Evolutionary conservation across 2,329 filamentous ascomycete genomes (phyloP).

Genomic region (Fusarium coffeatum): DNA sequence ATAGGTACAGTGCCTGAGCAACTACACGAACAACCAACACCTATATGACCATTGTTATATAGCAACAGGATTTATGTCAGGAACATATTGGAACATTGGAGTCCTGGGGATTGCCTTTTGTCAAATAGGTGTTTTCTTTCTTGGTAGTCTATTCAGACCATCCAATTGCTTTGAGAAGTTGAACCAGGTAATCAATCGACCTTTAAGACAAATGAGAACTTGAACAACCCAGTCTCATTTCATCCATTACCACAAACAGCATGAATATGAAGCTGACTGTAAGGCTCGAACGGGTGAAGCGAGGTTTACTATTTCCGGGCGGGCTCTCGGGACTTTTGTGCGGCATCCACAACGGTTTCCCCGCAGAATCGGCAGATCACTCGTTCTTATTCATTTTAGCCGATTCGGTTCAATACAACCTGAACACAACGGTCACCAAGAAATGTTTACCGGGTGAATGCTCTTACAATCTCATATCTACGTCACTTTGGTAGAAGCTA

Average conservation of each 20-base stretch:
- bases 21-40: neutral
- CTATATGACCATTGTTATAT: neutral
- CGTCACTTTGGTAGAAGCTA: neutral
- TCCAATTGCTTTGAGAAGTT: no score
- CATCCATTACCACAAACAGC: no score
- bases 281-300: neutral
- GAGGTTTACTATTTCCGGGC: neutral
- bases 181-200: no score
- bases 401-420: neutral
- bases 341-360: neutral
- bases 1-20: neutral
- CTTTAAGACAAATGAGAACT: no score
- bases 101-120: no score
- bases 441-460: neutral
- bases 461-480: fast-evolving
- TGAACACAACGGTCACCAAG: fast-evolving
- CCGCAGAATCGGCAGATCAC: neutral
- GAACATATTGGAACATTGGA: no score
- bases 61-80: no score
- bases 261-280: no score
- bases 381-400: neutral
- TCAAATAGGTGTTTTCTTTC: no score
- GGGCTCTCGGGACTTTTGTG: neutral
- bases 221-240: no score
- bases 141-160: no score